Evolutionary conservation across 306 rosid species (phyloP), one percentile per base, ranked within the genome.

Genomic region (Pueraria montana): DNA sequence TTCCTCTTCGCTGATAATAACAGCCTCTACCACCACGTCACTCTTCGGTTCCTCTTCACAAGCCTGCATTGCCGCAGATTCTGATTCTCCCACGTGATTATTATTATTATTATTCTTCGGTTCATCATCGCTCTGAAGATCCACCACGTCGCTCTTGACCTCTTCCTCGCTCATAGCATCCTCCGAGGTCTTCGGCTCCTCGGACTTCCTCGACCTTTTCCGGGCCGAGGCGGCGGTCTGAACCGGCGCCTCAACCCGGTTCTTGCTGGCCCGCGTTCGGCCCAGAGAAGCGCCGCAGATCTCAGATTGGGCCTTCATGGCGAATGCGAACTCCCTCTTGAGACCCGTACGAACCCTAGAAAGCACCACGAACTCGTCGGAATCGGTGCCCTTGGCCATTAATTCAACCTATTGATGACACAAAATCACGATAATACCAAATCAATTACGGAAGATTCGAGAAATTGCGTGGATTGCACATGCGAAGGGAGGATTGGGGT

Each of bases 311-410:
- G 88, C 88, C 71, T 85, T 85, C 88, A 85, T 80, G n/a, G 88
- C 85, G 77, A 85, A 85, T 8, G 79, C 79, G 13, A 85, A 85
- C 55, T 85, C 88, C n/a, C 85, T 49, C 62, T 85, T 85, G 24
- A 85, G 78, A 58, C 88, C 88, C 58, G 90, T 52, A 30, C 98
- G 93, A 30, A 91, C 94, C 79, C 81, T 85, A n/a, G 97, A 90
- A n/a, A 88, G 78, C 78, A 88, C 78, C 67, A 87, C 85, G 36
- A 92, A 91, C 88, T 90, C 94, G 20, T 90, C 87, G 6, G 95
- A 86, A 84, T 89, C 92, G 72, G 91, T 80, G n/a, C 97, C 98
- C 61, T 93, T 94, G 70, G 97, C 99, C 99, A 96, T 96, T 48
- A 80, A 68, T 40, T 12, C 16, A 26, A 9, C n/a, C 20, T 0